Evolutionary conservation across 2,329 filamentous ascomycete genomes (phyloP).

Genomic region (Magnaporthiopsis poae): DNA sequence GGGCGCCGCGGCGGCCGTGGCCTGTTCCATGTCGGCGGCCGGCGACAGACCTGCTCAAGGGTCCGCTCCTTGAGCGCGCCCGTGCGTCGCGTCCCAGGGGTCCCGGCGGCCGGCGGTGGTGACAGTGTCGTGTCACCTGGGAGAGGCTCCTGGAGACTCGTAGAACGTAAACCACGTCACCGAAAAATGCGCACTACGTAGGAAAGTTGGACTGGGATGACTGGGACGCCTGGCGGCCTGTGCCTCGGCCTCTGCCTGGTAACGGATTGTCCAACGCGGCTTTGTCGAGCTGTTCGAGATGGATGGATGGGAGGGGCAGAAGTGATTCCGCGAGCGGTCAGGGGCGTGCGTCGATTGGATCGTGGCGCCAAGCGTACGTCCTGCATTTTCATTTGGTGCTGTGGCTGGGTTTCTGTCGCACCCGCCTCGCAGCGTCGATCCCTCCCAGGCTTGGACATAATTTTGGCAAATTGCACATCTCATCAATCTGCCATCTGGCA

Average conservation of each 20-base stretch:
- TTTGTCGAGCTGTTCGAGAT: not conserved
- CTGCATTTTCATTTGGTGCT: not conserved
- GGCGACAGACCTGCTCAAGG: not conserved
- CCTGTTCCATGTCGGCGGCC: not conserved
- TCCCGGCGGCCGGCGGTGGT: not conserved
- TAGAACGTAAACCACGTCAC: not conserved
- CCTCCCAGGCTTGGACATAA: not conserved
- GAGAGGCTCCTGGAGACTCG: not conserved
- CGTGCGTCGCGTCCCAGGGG: not conserved
- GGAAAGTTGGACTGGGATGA: too few relatives aligned
- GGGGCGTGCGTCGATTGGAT: not conserved
- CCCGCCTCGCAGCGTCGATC: not conserved
- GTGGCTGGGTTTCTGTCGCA: not conserved
- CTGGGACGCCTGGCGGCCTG: not conserved
- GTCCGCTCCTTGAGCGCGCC: too few relatives aligned
- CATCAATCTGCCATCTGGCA: too few relatives aligned
- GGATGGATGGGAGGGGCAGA: not conserved
- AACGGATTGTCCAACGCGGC: not conserved
- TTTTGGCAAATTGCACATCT: too few relatives aligned
- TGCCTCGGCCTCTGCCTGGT: not conserved
- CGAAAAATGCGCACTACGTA: not conserved
- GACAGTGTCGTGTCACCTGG: not conserved
- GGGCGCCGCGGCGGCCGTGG: conserved; percentile 1
- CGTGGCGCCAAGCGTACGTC: not conserved
- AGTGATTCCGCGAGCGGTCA: not conserved